Evolutionary conservation across 2,329 filamentous ascomycete species (phyloP).

Genomic region (Fusarium begoniae): DNA sequence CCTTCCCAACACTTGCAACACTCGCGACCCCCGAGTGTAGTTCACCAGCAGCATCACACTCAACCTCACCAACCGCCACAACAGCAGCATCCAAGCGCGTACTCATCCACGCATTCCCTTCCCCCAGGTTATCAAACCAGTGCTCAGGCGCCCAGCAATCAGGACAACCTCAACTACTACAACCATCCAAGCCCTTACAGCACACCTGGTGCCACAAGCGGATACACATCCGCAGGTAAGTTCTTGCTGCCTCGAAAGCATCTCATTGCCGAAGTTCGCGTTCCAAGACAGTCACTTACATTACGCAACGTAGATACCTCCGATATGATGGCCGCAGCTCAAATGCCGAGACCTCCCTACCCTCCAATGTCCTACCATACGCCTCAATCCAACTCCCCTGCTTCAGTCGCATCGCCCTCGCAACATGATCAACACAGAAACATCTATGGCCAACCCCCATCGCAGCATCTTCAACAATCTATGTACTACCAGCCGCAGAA

Average conservation of each 20-base stretch:
- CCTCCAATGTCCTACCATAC: slow-evolving; percentile 93
- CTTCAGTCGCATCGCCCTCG: slow-evolving; percentile 89
- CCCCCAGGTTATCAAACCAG: slow-evolving; percentile 75
- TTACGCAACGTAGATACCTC: slow-evolving; percentile 58
- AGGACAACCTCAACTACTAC: slow-evolving; percentile 77
- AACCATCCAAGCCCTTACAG: slow-evolving; percentile 85
- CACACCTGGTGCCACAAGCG: slow-evolving; percentile 80
- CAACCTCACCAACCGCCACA: slow-evolving; percentile 70
- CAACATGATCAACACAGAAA: slow-evolving; percentile 89
- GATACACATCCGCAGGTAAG: slow-evolving; percentile 89
- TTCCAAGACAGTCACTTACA: slow-evolving; percentile 33
- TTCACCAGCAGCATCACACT: slow-evolving; percentile 76
- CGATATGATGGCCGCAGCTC: slow-evolving; percentile 73
- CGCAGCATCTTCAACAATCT: slow-evolving; percentile 80
- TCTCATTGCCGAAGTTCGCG: neutral
- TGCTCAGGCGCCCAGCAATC: slow-evolving; percentile 68
- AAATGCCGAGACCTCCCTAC: slow-evolving; percentile 80
- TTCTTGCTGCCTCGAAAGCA: slow-evolving; percentile 34
- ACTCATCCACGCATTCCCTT: slow-evolving; percentile 72
- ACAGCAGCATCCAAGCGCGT: slow-evolving; percentile 71
- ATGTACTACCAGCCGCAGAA: slow-evolving; percentile 78
- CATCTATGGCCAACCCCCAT: slow-evolving; percentile 82
- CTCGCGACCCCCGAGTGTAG: slow-evolving; percentile 75
- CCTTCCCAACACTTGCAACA: slow-evolving; percentile 73
- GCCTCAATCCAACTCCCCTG: slow-evolving; percentile 93